Evolutionary conservation across 148 eudicot species (phyloP).

Genomic region (Spergularia bocconei): DNA sequence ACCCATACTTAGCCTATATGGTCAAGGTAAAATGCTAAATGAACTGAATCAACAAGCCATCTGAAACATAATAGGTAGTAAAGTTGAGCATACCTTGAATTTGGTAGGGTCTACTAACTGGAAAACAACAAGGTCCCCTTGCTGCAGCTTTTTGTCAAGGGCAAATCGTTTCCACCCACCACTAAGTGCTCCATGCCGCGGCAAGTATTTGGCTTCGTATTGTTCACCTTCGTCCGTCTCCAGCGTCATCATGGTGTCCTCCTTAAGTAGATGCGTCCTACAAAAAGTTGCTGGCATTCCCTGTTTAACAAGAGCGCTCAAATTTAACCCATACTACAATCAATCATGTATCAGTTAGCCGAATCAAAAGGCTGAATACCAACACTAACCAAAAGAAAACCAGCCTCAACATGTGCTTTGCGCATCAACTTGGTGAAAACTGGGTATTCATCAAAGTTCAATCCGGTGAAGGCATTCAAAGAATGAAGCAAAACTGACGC

Average conservation of each 20-base stretch:
- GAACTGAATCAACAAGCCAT: not conserved
- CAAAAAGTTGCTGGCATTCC: constrained; percentile 49
- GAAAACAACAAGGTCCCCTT: constrained; percentile 60
- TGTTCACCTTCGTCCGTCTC: constrained; percentile 48
- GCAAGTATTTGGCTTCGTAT: constrained; percentile 39
- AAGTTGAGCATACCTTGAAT: constrained; percentile 41
- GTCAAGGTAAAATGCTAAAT: no score
- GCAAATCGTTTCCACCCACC: constrained; percentile 69
- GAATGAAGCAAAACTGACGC: constrained; percentile 2
- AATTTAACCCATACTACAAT: not conserved
- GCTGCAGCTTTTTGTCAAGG: constrained; percentile 40
- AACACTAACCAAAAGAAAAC: constrained; percentile 14
- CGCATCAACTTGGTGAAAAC: constrained; percentile 8
- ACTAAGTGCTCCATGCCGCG: constrained; percentile 44
- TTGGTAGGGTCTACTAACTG: constrained; percentile 41
- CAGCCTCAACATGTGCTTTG: constrained; percentile 17
- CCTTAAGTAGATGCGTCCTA: constrained; percentile 39
- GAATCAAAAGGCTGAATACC: not conserved
- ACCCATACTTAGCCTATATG: no score
- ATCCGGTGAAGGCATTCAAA: constrained; percentile 1
- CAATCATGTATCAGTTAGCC: not conserved
- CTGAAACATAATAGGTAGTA: not conserved
- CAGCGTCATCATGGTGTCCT: constrained; percentile 33
- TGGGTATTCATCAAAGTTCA: constrained; percentile 3
- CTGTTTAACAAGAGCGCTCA: constrained; percentile 18